phyloP scores from a whole-genome alignment of 257 asterid genomes.

The Echium plantagineum region DNA sequence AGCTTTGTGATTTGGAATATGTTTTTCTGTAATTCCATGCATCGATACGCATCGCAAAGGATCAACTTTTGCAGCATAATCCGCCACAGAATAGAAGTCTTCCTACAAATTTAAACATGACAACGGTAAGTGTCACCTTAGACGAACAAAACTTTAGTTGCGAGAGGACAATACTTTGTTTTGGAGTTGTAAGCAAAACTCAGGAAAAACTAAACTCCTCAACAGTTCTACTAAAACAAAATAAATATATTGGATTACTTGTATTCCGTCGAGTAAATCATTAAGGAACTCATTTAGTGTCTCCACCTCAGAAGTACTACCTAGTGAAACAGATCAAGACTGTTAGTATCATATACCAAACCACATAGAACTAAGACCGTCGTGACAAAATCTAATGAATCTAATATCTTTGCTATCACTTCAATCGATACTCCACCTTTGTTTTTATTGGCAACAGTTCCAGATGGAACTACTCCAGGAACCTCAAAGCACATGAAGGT shows the following conservation, averaged over 20 bases:
- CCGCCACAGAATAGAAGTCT: constrained; percentile 86
- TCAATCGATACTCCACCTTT: constrained; percentile 53
- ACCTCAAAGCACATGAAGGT: constrained; percentile 97
- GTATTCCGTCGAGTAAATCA: constrained; percentile 91
- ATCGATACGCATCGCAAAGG: constrained; percentile 93
- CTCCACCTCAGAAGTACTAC: constrained; percentile 44
- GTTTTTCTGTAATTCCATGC: constrained; percentile 92
- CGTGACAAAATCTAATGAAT: constrained; percentile 5
- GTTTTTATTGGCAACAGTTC: constrained; percentile 41
- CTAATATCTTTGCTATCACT: constrained; percentile 41
- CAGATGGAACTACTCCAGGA: constrained; percentile 66
- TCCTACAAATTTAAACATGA: constrained; percentile 38
- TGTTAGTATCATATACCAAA: constrained; percentile 2
- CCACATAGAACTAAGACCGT: not conserved
- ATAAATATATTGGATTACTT: constrained; percentile 30
- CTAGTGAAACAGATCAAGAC: constrained; percentile 31
- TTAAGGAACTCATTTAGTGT: constrained; percentile 75
- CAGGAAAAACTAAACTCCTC: too few relatives aligned
- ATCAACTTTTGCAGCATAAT: constrained; percentile 90
- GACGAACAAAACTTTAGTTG: not conserved
- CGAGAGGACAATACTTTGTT: not conserved
- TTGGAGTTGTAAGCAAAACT: too few relatives aligned
- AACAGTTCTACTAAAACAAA: not conserved
- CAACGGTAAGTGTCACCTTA: constrained; percentile 1
- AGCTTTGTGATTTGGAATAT: constrained; percentile 83